Percentiles rank a stretch among this genome's conserved stretches.
Conservation (phyloP, 805 yeast genomes). For the Saturnispora gosingensis region DNA sequence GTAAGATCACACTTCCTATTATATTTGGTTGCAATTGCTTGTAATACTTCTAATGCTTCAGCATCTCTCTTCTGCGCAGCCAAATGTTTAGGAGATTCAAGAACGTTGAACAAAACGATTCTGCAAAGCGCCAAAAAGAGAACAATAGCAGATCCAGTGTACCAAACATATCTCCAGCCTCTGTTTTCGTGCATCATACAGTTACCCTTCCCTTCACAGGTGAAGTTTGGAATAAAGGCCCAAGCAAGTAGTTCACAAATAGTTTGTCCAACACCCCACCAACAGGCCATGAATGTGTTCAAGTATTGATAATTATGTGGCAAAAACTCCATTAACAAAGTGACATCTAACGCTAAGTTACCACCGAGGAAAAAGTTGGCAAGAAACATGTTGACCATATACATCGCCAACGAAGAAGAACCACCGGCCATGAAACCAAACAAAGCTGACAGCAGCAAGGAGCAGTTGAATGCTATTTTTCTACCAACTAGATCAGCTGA, state of each 20-base stretch:
- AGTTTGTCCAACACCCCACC: constrained; percentile 60
- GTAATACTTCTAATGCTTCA: constrained; percentile 36
- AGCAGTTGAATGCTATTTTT: constrained; percentile 40
- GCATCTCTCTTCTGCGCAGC: constrained; percentile 41
- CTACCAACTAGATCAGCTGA: constrained; percentile 49
- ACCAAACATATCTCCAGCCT: constrained; percentile 58
- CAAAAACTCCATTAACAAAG: constrained; percentile 43
- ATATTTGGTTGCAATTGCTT: constrained; percentile 39
- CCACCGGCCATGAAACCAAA: constrained; percentile 50
- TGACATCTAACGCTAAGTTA: constrained; percentile 45
- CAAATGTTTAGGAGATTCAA: constrained; percentile 49
- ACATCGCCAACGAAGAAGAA: constrained; percentile 39
- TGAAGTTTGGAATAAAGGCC: constrained; percentile 44
- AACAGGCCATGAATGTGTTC: constrained; percentile 44
- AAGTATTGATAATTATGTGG: constrained; percentile 44
- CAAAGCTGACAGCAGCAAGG: constrained; percentile 38
- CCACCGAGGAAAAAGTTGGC: constrained; percentile 45
- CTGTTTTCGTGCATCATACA: constrained; percentile 40
- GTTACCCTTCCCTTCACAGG: constrained; percentile 34
- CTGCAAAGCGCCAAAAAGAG: constrained; percentile 39
- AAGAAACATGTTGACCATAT: constrained; percentile 39
- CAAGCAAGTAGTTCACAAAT: constrained; percentile 43
- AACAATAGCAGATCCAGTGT: constrained; percentile 45
- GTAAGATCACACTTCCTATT: constrained; percentile 33
- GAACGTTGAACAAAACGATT: constrained; percentile 34